Percentiles rank a stretch among this genome's conserved stretches.
These are phyloP conservation scores for Paramecium bursaria DNA, from an alignment of 73 alveolate species.

Conservation along the genomic window DNA sequence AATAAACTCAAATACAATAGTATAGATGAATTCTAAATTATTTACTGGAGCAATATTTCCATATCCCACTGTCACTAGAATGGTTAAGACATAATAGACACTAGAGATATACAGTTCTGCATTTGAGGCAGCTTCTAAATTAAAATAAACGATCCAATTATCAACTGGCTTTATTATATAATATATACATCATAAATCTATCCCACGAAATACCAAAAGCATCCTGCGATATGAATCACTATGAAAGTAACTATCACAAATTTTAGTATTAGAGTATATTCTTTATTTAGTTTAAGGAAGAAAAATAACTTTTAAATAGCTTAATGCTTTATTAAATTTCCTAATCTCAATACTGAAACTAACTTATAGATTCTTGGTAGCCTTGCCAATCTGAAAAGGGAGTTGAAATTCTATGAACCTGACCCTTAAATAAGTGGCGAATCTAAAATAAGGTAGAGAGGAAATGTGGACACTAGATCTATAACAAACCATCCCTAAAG, in stretches of 20 bases:
- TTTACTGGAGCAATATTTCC: conserved; percentile 48
- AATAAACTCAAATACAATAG: conserved; percentile 4
- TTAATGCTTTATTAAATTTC: conserved; percentile 23
- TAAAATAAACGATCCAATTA: conserved; percentile 25
- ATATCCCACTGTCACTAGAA: conserved; percentile 49
- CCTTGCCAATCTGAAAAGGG: conserved; percentile 31
- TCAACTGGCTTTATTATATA: not conserved
- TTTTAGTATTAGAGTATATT: conserved; percentile 7
- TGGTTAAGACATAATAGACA: conserved; percentile 29
- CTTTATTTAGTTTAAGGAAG: conserved; percentile 34
- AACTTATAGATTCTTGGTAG: conserved; percentile 46
- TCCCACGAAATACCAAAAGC: conserved; percentile 53
- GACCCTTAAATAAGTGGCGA: not conserved
- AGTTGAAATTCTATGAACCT: conserved; percentile 15
- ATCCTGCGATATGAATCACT: conserved; percentile 37
- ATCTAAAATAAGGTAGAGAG: conserved; percentile 23
- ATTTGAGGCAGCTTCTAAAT: not conserved
- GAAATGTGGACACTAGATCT: conserved; percentile 16
- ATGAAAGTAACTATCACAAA: conserved; percentile 27
- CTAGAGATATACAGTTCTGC: conserved; percentile 28
- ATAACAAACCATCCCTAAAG: conserved; percentile 15
- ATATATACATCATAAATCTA: not conserved
- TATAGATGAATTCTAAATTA: conserved; percentile 4
- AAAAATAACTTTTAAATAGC: conserved; percentile 28
- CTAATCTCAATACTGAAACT: conserved; percentile 40